Evolutionary conservation across 2,329 filamentous ascomycete species (phyloP).

Genomic region (Metarhizium humberi): DNA sequence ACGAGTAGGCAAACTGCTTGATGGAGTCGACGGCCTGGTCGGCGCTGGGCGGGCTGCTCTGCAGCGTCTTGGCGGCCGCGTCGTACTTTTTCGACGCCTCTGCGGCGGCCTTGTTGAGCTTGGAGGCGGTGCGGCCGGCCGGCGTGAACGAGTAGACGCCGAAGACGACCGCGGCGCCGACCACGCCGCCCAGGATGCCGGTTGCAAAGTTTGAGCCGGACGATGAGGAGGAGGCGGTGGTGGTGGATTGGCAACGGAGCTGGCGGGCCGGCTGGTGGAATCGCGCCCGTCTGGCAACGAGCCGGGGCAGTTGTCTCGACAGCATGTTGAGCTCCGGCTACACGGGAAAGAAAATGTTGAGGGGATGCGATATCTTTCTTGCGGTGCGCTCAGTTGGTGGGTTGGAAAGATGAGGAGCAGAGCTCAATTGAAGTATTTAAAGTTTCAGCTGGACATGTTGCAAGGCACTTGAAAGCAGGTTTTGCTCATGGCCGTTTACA

Average conservation of each 20-base stretch:
- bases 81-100: conserved; percentile 53
- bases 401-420: too few species aligned
- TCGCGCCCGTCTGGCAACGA: conserved; percentile 10
- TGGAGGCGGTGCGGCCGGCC: conserved; percentile 28
- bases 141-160: conserved; percentile 35
- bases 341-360: neutral
- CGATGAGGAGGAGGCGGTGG: conserved; percentile 14
- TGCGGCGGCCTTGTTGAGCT: conserved; percentile 37
- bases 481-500: too few species aligned
- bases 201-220: conserved; percentile 25
- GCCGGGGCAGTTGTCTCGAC: conserved; percentile 3
- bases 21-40: conserved; percentile 60
- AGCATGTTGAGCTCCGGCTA: neutral
- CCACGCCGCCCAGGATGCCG: conserved; percentile 34
- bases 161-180: conserved; percentile 32
- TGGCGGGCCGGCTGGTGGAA: conserved; percentile 6
- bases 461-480: too few species aligned
- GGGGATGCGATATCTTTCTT: neutral
- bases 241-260: conserved; percentile 32
- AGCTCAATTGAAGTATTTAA: too few species aligned
- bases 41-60: conserved; percentile 52
- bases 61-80: conserved; percentile 48
- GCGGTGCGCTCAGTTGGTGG: neutral
- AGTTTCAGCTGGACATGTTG: too few species aligned
- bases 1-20: conserved; percentile 56